Evolutionary conservation across 257 asterid genomes (phyloP).

Genomic region (Cinchona pubescens): DNA sequence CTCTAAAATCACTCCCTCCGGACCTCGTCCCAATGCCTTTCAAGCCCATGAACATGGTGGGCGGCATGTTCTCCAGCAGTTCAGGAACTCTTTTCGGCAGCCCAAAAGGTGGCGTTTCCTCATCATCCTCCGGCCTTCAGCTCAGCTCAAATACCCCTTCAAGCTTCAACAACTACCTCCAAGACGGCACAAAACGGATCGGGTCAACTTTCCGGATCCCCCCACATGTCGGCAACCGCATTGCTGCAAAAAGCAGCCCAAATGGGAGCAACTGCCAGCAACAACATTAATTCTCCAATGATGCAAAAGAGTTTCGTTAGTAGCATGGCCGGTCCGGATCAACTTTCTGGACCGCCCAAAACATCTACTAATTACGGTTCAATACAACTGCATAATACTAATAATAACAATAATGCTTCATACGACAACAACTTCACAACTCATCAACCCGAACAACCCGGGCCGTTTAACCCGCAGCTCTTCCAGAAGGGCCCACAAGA

Average conservation of each 20-base stretch:
- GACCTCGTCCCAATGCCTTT: constrained; percentile 61
- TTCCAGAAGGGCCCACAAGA: constrained; percentile 45
- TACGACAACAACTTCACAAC: constrained; percentile 40
- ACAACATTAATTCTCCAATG: constrained; percentile 65
- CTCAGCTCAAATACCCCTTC: constrained; percentile 60
- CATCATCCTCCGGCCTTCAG: constrained; percentile 71
- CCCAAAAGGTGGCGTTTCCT: constrained; percentile 50
- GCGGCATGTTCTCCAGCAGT: constrained; percentile 55
- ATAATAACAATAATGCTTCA: not conserved
- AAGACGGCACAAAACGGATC: constrained; percentile 39
- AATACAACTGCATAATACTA: constrained; percentile 9
- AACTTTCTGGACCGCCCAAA: constrained; percentile 20
- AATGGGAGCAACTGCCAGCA: constrained; percentile 72
- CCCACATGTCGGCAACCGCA: constrained; percentile 86
- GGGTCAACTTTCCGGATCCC: constrained; percentile 44
- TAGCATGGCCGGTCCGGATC: constrained; percentile 62
- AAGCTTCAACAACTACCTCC: constrained; percentile 42
- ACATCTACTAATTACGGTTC: constrained; percentile 19
- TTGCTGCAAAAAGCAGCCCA: constrained; percentile 82
- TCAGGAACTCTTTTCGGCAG: constrained; percentile 59
- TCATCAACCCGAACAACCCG: constrained; percentile 36
- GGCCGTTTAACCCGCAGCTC: constrained; percentile 21
- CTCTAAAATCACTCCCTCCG: constrained; percentile 54
- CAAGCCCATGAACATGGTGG: constrained; percentile 75
- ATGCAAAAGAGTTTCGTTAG: constrained; percentile 67